Conservation (phyloP, 176 grass and related monocot species). For the Ampelocalamus luodianensis region DNA sequence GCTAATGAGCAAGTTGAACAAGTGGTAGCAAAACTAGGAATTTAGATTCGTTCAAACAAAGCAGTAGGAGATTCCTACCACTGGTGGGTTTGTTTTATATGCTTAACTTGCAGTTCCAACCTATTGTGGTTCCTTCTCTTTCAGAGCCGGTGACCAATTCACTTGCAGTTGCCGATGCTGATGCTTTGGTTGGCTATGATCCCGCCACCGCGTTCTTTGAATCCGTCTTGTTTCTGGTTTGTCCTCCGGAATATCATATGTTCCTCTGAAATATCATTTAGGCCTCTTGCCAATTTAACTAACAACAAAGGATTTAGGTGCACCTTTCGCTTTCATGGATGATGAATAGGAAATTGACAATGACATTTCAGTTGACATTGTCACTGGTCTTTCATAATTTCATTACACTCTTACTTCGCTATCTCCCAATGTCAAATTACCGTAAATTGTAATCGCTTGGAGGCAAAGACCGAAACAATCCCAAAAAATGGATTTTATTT, state of each 20-base stretch:
- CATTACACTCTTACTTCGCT: background rate
- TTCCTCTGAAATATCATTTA: background rate
- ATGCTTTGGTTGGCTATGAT: conserved; percentile 27
- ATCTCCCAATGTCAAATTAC: conserved; percentile 2
- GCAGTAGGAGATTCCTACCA: conserved; percentile 25
- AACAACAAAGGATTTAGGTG: background rate
- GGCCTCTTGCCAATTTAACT: background rate
- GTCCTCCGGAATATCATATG: background rate
- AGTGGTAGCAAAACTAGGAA: conserved; percentile 2
- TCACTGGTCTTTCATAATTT: background rate
- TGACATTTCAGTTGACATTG: conserved; percentile 3
- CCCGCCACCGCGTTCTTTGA: conserved; percentile 18
- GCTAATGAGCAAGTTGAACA: conserved; percentile 14
- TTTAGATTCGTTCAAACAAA: conserved; percentile 38
- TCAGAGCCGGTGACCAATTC: background rate
- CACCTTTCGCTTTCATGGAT: conserved; percentile 16
- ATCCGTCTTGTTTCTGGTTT: background rate
- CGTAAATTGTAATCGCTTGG: background rate
- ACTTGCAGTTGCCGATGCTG: background rate
- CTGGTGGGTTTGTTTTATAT: conserved; percentile 28
- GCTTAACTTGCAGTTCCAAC: conserved; percentile 40
- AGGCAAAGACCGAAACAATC: background rate
- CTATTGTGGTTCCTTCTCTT: conserved; percentile 38
- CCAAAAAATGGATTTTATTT: no score
- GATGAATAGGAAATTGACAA: background rate